These are phyloP conservation scores for Thermomyces lanuginosus DNA, from an alignment of 2,329 filamentous ascomycete species.

Conservation along the genomic window DNA sequence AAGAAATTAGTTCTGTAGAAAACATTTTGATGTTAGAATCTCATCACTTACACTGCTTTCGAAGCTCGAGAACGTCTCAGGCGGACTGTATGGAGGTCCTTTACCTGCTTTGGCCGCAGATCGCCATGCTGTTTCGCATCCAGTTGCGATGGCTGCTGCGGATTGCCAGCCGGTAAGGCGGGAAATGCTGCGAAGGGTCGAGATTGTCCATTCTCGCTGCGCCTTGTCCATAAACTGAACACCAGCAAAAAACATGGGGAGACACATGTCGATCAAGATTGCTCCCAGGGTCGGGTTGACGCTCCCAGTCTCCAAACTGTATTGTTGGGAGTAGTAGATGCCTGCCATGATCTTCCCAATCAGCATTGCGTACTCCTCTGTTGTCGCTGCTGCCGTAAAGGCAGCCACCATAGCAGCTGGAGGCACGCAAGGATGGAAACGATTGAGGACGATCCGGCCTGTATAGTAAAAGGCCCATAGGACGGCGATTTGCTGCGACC, in stretches of 20 bases:
- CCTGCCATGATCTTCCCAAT: conserved; percentile 72
- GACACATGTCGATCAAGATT: conserved; percentile 64
- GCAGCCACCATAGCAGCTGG: conserved; percentile 79
- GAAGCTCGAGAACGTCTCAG: no score
- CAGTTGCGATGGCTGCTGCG: conserved; percentile 61
- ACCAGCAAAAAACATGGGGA: conserved; percentile 73
- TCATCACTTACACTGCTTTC: no score
- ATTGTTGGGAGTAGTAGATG: conserved; percentile 31
- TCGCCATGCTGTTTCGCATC: conserved; percentile 72
- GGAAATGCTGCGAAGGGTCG: conserved; percentile 56
- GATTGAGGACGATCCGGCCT: conserved; percentile 63
- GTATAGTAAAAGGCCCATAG: conserved; percentile 82
- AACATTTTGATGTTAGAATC: no score
- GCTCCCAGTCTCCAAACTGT: conserved; percentile 25
- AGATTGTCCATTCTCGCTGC: conserved; percentile 65
- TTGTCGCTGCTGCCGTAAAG: conserved; percentile 57
- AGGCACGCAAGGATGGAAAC: conserved; percentile 78
- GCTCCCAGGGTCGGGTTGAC: conserved; percentile 66
- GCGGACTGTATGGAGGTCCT: conserved; percentile 55
- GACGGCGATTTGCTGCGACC: conserved; percentile 71
- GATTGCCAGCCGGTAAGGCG: conserved; percentile 77
- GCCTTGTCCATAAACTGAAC: conserved; percentile 56
- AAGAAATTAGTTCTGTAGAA: conserved; percentile 1
- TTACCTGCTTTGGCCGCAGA: conserved; percentile 55
- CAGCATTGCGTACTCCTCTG: conserved; percentile 51